Conservation (phyloP, 78 protist species). For the Guillardia theta region DNA sequence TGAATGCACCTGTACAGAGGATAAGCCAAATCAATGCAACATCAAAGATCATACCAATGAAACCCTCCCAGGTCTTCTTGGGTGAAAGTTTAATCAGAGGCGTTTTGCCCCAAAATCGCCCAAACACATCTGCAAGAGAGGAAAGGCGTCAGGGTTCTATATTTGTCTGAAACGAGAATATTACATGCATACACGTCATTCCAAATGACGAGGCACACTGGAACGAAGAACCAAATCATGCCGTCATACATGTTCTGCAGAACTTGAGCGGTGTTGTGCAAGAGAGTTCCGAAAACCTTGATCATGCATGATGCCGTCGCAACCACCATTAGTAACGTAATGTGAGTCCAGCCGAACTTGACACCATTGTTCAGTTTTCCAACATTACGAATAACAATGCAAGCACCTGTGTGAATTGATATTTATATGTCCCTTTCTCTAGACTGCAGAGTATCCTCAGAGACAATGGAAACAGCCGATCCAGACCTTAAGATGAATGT, state of each 20-base stretch:
- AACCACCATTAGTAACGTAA: slow-evolving; percentile 74
- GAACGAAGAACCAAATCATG: slow-evolving; percentile 69
- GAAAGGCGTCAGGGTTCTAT: no score
- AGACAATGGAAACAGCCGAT: no score
- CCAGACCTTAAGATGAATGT: not conserved
- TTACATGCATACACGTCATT: slow-evolving; percentile 93
- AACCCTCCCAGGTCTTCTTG: slow-evolving; percentile 85
- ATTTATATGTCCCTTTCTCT: slow-evolving; percentile 37
- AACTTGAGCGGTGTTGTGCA: no score
- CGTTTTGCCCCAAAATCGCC: slow-evolving; percentile 73
- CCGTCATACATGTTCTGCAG: slow-evolving; percentile 59
- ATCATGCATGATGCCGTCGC: slow-evolving; percentile 54
- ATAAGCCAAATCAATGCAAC: no score
- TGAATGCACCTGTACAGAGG: slow-evolving; percentile 88
- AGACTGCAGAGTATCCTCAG: no score
- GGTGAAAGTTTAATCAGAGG: slow-evolving; percentile 89
- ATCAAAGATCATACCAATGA: not conserved
- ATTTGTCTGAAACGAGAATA: slow-evolving; percentile 61
- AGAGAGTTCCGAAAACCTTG: no score
- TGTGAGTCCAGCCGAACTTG: slow-evolving; percentile 82
- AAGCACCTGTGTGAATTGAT: slow-evolving; percentile 86
- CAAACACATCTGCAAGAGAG: not conserved
- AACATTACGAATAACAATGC: no score
- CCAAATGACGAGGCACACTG: slow-evolving; percentile 74
- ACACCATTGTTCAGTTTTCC: no score